A percentile compares a stretch with the other conserved stretches of the same genome.
phyloP scores from a whole-genome alignment of 2,329 filamentous ascomycete species.

The Cladobotryum mycophilum region DNA sequence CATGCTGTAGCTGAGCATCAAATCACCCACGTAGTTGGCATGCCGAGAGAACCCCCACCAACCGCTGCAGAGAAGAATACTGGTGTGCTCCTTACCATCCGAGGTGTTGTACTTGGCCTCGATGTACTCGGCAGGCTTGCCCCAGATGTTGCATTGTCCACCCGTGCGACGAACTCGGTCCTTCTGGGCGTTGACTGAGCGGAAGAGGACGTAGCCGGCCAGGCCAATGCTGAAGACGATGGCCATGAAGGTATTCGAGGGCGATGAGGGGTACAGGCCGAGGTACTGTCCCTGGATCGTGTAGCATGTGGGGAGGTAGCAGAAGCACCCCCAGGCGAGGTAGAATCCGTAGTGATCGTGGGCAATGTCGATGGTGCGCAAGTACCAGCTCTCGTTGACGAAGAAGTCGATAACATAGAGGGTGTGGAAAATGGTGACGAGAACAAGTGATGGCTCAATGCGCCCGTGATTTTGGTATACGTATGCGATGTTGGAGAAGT shows the following conservation, averaged over 20 bases:
- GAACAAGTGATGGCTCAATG: slow-evolving; percentile 31
- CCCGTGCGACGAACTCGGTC: slow-evolving; percentile 33
- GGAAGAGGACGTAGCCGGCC: slow-evolving; percentile 37
- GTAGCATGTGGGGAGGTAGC: slow-evolving; percentile 40
- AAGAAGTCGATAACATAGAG: slow-evolving; percentile 45
- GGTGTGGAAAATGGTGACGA: slow-evolving; percentile 37
- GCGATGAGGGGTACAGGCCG: slow-evolving; percentile 32
- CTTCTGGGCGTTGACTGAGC: slow-evolving; percentile 40
- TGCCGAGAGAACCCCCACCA: slow-evolving; percentile 27
- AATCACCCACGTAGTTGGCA: slow-evolving; percentile 23
- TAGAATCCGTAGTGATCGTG: slow-evolving; percentile 42
- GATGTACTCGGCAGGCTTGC: slow-evolving; percentile 32
- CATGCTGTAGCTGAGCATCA: slow-evolving; percentile 29
- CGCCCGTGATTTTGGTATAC: slow-evolving; percentile 36
- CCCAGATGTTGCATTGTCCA: slow-evolving; percentile 38
- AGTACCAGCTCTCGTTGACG: slow-evolving; percentile 43
- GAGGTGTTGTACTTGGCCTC: slow-evolving; percentile 33
- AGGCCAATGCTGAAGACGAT: slow-evolving; percentile 18
- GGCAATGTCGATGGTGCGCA: slow-evolving; percentile 38
- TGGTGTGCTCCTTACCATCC: slow-evolving; percentile 34
- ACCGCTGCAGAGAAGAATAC: slow-evolving; percentile 22
- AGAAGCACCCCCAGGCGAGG: slow-evolving; percentile 38
- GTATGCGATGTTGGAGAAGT: slow-evolving; percentile 26
- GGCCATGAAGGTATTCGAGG: slow-evolving; percentile 18
- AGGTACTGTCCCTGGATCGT: slow-evolving; percentile 44